Evolutionary conservation across 345 rosid species (phyloP).

Genomic region (Eucalyptus microcorys): DNA sequence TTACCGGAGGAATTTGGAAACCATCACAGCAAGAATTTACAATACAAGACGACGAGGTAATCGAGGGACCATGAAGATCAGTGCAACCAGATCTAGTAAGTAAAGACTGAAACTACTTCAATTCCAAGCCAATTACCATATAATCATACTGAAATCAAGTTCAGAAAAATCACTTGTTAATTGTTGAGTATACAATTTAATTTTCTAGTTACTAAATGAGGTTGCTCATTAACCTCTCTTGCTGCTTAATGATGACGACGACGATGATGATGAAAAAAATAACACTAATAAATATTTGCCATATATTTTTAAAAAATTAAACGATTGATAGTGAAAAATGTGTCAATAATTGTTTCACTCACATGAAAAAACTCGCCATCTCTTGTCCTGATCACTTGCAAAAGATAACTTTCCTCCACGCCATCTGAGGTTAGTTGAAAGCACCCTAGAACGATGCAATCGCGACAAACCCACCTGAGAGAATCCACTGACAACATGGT

Average conservation of each 20-base stretch:
- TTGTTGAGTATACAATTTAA: not conserved
- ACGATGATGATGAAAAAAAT: not conserved
- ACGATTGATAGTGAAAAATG: not conserved
- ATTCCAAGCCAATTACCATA: not conserved
- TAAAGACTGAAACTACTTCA: not conserved
- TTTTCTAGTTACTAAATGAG: not conserved
- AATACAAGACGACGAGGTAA: not conserved
- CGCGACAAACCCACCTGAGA: conserved; percentile 68
- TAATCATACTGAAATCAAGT: not conserved
- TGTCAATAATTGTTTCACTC: conserved; percentile 9
- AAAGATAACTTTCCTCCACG: conserved; percentile 59
- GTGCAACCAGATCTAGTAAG: not conserved
- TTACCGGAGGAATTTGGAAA: not conserved
- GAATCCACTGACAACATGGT: conserved; percentile 69
- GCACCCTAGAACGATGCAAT: conserved; percentile 76
- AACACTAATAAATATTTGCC: not conserved
- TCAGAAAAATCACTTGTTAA: not conserved
- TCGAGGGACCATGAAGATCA: not conserved
- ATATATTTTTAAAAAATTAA: not conserved
- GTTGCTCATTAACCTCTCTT: not conserved
- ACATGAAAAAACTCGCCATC: conserved; percentile 63
- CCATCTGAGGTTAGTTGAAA: conserved; percentile 48
- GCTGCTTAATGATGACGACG: not conserved
- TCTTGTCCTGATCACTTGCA: conserved; percentile 67
- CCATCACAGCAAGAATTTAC: not conserved